Conservation (phyloP, 345 rosid species). For the Acer campestre region DNA sequence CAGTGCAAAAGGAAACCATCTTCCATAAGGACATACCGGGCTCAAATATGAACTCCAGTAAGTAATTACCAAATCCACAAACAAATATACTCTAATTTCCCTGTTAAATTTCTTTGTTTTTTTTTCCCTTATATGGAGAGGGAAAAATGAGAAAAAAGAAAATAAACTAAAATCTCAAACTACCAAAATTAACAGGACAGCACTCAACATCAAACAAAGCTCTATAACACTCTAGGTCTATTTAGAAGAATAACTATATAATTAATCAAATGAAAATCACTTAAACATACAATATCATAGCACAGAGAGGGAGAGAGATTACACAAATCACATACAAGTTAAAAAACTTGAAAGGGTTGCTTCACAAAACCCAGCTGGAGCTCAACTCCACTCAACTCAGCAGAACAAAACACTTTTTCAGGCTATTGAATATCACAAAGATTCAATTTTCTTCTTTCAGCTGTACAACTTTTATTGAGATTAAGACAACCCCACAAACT, state of each 20-base stretch:
- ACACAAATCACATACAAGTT: conserved; percentile 10
- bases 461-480: conserved; percentile 20
- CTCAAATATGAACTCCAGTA: not conserved
- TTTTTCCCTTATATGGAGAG: conserved; percentile 5
- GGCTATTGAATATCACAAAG: conserved; percentile 2
- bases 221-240: not conserved
- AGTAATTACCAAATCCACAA: not conserved
- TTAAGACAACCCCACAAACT: conserved; percentile 20
- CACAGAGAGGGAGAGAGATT: conserved; percentile 2
- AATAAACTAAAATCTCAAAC: not conserved
- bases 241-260: not conserved
- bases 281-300: not conserved
- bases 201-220: not conserved
- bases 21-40: not conserved
- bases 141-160: conserved; percentile 1
- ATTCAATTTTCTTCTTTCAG: not conserved
- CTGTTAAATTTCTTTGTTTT: conserved; percentile 2
- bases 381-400: conserved; percentile 15
- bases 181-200: not conserved
- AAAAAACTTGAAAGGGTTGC: not conserved
- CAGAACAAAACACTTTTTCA: not conserved
- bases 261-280: conserved; percentile 1
- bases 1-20: not conserved
- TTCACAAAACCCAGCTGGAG: not conserved
- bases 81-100: not conserved